Base-by-base conservation (phyloP, 305 asterid genomes). In the Fraxinus baroniana region DNA sequence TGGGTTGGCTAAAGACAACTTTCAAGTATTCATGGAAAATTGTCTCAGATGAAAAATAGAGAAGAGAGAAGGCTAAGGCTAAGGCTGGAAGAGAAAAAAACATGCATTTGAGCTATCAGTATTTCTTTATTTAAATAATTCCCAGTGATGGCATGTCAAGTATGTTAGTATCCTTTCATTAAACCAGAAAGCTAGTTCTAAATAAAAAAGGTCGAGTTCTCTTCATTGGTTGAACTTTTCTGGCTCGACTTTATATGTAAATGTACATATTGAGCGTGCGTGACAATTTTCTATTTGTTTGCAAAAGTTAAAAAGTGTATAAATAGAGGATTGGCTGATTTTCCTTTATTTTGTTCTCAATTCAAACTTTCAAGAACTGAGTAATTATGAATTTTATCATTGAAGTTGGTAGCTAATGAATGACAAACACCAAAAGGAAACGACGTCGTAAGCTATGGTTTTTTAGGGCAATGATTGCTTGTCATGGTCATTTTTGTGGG, bases 401-500 rank as follows among this genome's bases (percentile, higher is more conserved):
- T 39, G 9, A 52, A 80, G 35, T 4, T 68, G 52, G 52, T 24
- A 78, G 35, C 39, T 49, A 64, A 77, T 5, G 24, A 24, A 49
- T 49, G 75, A 57, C 17, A 36, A 66, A 39, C 36, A 2, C 5
- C 26, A 72, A 18, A 22, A 74, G 18, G 28, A 55, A n/a, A 68
- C 85, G 83, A 35, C 37, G 83, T 52, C 83, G 87, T 78, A 28
- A 28, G 7, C 10, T 41, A 24, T 62, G 71, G 4, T 62, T 62
- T 62, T 60, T 18, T 41, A 28, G 70, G 30, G 12, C 5, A 84
- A 84, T 83, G 85, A 86, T 85, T 83, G 82, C 87, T 35, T 32
- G 37, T 57, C 74, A 46, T 83, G 88, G 68, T 62, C 80, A 37
- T 79, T 80, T 78, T 76, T 37, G 84, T 80, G 84, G 88, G 83